Percentiles rank a stretch among this genome's conserved stretches.
These are phyloP conservation scores for Hortiboletus campestris DNA, from an alignment of 768 basidiomycete species.

Conservation along the genomic window DNA sequence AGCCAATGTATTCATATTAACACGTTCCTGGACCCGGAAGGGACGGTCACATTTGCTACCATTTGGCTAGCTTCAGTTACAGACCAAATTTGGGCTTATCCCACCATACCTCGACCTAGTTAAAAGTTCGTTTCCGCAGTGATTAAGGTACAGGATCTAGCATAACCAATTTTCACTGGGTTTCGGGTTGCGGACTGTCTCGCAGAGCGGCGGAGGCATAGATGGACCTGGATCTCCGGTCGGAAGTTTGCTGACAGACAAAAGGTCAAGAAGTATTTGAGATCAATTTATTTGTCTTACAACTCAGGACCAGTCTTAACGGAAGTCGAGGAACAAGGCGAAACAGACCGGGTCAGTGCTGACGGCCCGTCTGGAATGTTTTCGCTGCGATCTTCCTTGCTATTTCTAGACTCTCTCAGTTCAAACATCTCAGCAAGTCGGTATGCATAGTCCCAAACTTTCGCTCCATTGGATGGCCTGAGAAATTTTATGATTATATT, in stretches of 20 bases:
- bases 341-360: slow-evolving; percentile 10
- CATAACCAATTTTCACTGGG: too few relatives aligned
- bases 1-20: too few relatives aligned
- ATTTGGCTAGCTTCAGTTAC: too few relatives aligned
- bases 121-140: too few relatives aligned
- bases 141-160: too few relatives aligned
- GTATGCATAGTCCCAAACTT: slow-evolving; percentile 15
- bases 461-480: slow-evolving; percentile 16
- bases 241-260: slow-evolving; percentile 9
- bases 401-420: slow-evolving; percentile 2
- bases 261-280: neutral
- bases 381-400: neutral
- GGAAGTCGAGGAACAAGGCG: slow-evolving; percentile 21
- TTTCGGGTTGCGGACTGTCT: slow-evolving; percentile 33
- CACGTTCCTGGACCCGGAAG: too few relatives aligned
- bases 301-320: slow-evolving; percentile 5
- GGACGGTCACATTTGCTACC: too few relatives aligned
- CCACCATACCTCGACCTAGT: too few relatives aligned
- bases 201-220: slow-evolving; percentile 34
- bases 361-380: neutral
- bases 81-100: too few relatives aligned
- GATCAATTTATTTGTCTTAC: slow-evolving; percentile 12
- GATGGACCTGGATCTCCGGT: slow-evolving; percentile 6
- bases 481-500: neutral
- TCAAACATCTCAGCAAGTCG: slow-evolving; percentile 15